Evolutionary conservation across 1,139 yeast genomes (phyloP).

Genomic region (Trichomonascaceae sp.): DNA sequence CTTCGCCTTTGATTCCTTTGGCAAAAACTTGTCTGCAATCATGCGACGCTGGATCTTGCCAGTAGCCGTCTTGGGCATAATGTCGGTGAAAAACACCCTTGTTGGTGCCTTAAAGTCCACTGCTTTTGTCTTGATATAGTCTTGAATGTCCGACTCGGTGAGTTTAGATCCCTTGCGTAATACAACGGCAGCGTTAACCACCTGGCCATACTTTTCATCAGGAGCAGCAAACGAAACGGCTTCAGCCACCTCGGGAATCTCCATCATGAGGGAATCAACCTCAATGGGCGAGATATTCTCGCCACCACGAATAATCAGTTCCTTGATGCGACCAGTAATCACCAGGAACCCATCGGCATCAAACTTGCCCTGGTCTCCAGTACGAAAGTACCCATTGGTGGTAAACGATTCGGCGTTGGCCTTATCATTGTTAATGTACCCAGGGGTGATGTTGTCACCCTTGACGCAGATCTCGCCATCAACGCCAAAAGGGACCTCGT

Average conservation of each 20-base stretch:
- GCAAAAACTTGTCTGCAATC: slow-evolving; percentile 33
- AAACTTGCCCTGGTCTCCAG: slow-evolving; percentile 58
- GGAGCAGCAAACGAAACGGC: slow-evolving; percentile 58
- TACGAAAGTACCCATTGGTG: slow-evolving; percentile 44
- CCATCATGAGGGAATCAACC: slow-evolving; percentile 42
- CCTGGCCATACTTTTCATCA: slow-evolving; percentile 52
- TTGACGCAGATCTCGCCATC: slow-evolving; percentile 55
- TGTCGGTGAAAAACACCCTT: slow-evolving; percentile 41
- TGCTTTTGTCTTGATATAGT: slow-evolving; percentile 32
- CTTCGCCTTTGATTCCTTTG: slow-evolving; percentile 18
- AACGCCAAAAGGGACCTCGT: slow-evolving; percentile 33
- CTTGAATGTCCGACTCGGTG: slow-evolving; percentile 32
- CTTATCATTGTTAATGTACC: slow-evolving; percentile 52
- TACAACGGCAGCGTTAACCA: slow-evolving; percentile 53
- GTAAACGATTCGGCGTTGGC: slow-evolving; percentile 57
- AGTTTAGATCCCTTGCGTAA: slow-evolving; percentile 28
- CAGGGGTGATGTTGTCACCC: slow-evolving; percentile 56
- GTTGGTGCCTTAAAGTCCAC: slow-evolving; percentile 47
- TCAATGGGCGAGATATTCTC: slow-evolving; percentile 60
- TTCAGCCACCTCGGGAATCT: slow-evolving; percentile 45
- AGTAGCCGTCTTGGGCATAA: slow-evolving; percentile 57
- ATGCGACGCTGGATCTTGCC: slow-evolving; percentile 56
- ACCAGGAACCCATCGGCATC: slow-evolving; percentile 45
- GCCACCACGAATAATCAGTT: slow-evolving; percentile 55
- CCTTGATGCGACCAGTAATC: slow-evolving; percentile 55